These are phyloP conservation scores for Biancaea sappan DNA, from an alignment of 306 rosid genomes.

Conservation along the genomic window DNA sequence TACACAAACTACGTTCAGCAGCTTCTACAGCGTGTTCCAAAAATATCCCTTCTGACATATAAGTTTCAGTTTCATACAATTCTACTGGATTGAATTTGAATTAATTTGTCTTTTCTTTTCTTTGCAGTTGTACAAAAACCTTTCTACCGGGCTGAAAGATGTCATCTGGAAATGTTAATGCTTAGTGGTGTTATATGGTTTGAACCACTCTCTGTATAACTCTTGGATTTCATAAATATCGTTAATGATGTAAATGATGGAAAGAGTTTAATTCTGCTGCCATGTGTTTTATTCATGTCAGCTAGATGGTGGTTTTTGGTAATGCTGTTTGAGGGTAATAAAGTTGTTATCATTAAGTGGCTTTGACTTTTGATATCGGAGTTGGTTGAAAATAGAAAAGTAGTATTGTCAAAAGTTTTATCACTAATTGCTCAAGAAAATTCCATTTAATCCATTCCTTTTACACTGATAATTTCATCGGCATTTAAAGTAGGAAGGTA, in stretches of 20 bases:
- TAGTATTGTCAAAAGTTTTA: not conserved
- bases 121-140: conserved; percentile 69
- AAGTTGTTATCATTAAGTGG: not conserved
- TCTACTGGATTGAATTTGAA: conserved; percentile 14
- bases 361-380: not conserved
- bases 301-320: not conserved
- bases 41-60: not conserved
- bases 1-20: not conserved
- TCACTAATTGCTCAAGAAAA: not conserved
- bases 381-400: too few relatives aligned
- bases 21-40: not conserved
- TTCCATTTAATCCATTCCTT: too few relatives aligned
- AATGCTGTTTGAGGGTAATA: not conserved
- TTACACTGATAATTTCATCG: too few relatives aligned
- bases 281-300: not conserved
- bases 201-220: not conserved
- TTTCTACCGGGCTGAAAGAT: conserved; percentile 66
- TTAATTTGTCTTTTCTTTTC: not conserved
- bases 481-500: conserved; percentile 1
- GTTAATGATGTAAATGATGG: not conserved
- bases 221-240: not conserved
- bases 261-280: not conserved
- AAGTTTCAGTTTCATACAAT: not conserved
- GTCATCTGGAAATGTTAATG: conserved; percentile 53
- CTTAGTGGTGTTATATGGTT: not conserved